These are phyloP conservation scores for Aspergillus fumigatus DNA, from an alignment of 2,329 filamentous ascomycete species.

Conservation along the genomic window DNA sequence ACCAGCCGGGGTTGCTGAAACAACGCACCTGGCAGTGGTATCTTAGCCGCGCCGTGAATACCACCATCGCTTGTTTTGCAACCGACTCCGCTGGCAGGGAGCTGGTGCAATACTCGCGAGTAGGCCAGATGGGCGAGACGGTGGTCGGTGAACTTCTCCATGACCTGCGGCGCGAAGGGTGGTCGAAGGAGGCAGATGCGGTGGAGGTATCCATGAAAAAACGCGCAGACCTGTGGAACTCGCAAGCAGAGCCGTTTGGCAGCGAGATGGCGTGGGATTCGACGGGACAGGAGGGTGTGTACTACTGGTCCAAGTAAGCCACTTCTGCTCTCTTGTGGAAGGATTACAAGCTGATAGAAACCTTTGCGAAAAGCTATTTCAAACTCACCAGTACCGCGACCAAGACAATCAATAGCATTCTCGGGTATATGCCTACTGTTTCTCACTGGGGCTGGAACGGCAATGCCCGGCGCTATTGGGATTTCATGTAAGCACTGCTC, in stretches of 20 bases:
- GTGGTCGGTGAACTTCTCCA: slow-evolving; percentile 51
- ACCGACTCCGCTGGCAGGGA: slow-evolving; percentile 42
- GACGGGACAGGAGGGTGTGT: slow-evolving; percentile 59
- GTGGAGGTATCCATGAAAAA: slow-evolving; percentile 47
- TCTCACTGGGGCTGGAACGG: slow-evolving; percentile 62
- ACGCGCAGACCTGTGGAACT: slow-evolving; percentile 50
- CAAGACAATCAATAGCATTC: slow-evolving; percentile 53
- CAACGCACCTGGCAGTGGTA: slow-evolving; percentile 52
- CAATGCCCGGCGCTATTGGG: slow-evolving; percentile 58
- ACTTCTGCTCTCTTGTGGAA: not conserved
- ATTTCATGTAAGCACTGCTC: slow-evolving; percentile 40
- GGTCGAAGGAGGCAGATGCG: slow-evolving; percentile 34
- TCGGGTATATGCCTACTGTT: slow-evolving; percentile 55
- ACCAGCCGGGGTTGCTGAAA: slow-evolving; percentile 44
- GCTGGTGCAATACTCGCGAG: slow-evolving; percentile 9
- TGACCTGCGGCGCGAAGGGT: slow-evolving; percentile 48
- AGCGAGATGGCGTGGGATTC: slow-evolving; percentile 62
- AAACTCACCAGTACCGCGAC: slow-evolving; percentile 41
- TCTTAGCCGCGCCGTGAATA: slow-evolving; percentile 48
- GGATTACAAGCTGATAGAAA: too few species aligned
- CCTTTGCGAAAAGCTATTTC: slow-evolving; percentile 40
- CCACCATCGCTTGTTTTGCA: slow-evolving; percentile 36
- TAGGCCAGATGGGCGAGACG: slow-evolving; percentile 56
- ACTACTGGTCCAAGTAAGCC: slow-evolving; percentile 51
- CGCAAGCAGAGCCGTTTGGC: slow-evolving; percentile 51